Conservation (phyloP, 73 alveolate genomes). For the Strombidium stylifer region DNA sequence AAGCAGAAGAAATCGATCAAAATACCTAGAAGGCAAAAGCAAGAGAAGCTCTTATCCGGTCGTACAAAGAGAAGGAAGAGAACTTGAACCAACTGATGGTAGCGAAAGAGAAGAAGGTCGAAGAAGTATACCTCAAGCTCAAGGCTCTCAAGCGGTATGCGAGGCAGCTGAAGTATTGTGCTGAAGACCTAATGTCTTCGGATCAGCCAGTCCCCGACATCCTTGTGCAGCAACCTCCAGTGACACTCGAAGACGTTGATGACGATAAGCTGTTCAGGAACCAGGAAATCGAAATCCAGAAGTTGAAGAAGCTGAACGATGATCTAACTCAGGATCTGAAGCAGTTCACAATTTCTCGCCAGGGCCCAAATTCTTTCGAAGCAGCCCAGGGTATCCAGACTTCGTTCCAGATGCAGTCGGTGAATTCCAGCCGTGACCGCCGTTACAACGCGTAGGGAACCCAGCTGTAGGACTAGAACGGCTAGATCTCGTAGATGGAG, state of each 20-base stretch:
- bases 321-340: conserved; percentile 82
- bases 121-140: conserved; percentile 68
- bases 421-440: no score
- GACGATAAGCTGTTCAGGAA: conserved; percentile 81
- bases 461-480: no score
- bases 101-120: conserved; percentile 79
- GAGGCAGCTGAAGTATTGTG: conserved; percentile 89
- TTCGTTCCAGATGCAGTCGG: no score
- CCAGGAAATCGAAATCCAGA: conserved; percentile 88
- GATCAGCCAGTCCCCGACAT: conserved; percentile 97
- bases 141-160: conserved; percentile 91
- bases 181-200: conserved; percentile 98
- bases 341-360: conserved; percentile 25
- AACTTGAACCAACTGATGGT: conserved; percentile 83
- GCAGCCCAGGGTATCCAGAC: no score
- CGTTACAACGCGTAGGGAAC: no score
- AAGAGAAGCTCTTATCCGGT: conserved; percentile 92
- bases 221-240: conserved; percentile 89
- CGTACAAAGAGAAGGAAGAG: conserved; percentile 95
- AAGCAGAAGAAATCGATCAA: conserved; percentile 76
- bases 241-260: conserved; percentile 92
- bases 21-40: no score
- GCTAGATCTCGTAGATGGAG: no score
- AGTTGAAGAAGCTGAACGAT: conserved; percentile 90
- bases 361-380: conserved; percentile 22